These are phyloP conservation scores for Podospora australis DNA, from an alignment of 495 filamentous ascomycete species.

Conservation along the genomic window DNA sequence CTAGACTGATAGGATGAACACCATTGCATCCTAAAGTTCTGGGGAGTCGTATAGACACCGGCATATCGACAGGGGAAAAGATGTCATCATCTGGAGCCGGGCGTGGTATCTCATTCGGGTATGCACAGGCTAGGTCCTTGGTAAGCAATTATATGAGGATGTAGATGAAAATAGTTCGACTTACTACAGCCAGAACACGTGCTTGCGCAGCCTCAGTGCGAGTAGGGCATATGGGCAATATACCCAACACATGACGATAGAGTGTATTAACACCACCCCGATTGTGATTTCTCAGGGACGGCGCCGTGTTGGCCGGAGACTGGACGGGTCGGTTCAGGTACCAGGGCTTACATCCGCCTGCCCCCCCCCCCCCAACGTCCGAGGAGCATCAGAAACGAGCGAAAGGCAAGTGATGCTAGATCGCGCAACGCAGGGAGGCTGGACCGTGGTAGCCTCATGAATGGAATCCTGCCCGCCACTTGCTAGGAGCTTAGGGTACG, in stretches of 20 bases:
- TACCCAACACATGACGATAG: conserved; percentile 12
- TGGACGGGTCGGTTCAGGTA: neutral
- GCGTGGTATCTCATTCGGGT: neutral
- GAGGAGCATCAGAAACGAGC: too few species aligned
- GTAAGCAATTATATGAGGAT: neutral
- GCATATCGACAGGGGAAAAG: conserved; percentile 7
- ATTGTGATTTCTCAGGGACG: conserved; percentile 7
- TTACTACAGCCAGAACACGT: neutral
- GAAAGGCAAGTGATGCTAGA: too few species aligned
- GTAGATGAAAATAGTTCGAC: neutral
- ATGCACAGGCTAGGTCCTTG: neutral
- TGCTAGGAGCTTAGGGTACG: too few species aligned
- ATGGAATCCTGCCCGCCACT: too few species aligned
- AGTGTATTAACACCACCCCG: conserved; percentile 19
- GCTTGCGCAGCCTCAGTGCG: neutral
- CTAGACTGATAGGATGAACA: conserved; percentile 19
- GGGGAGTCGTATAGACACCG: conserved; percentile 8
- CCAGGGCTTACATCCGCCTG: too few species aligned
- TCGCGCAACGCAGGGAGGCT: too few species aligned
- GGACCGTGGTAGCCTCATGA: too few species aligned
- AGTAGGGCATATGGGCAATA: conserved; percentile 1
- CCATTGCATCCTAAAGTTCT: conserved; percentile 9
- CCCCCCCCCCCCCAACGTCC: too few species aligned
- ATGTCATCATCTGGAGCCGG: conserved; percentile 1
- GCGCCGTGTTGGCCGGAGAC: neutral